Evolutionary conservation across 2,329 filamentous ascomycete species (phyloP), one percentile per base, ranked within the genome.

Genomic region (Aspergillus sp.): DNA sequence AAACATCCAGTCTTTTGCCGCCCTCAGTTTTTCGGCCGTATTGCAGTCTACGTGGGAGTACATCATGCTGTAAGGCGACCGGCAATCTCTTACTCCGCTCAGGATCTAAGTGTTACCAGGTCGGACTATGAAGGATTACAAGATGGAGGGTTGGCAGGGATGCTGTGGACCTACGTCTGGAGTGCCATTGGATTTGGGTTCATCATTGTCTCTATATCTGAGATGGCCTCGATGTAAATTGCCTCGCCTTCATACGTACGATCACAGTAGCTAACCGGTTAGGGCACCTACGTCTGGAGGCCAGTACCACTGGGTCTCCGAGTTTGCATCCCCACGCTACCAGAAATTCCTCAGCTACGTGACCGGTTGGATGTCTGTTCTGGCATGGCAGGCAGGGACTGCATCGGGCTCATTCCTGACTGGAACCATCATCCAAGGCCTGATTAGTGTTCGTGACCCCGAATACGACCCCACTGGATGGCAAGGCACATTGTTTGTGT

Each of bases 141-240:
- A 19, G 64, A 73, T 60, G 69, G 69, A 1, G 70, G 71, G 1
- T 48, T 66, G 13, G 61, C 69, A 2, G 71, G 68, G 11, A 54
- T 71, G 61, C 66, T 70, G 39, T 72, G 70, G 69, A 67, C 71
- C 0, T 77, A 70, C 59, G 59, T 78, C 8, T 73, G 72, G 64
- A 76, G 88, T 25, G 77, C 89, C 15, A 86, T 93, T 7, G 88
- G 89, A 0, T 84, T 89, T 27, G 88, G 90, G 4, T 88, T 87
- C 21, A 82, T 93, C 19, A 71, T 77, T 23, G 64, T 66, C 11
- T 76, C 75, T 5, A 80, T 94, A 69, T 84, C 89, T 0, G 91
- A 96, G 72, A 81, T 92, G 76, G 73, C 73, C 8, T 75, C 73
- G 1, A 79, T 78, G 69, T 72, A 56, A 58, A 62, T 58, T 19